Evolutionary conservation across 495 filamentous ascomycete species (phyloP).

Genomic region (Annulohypoxylon nitens): DNA sequence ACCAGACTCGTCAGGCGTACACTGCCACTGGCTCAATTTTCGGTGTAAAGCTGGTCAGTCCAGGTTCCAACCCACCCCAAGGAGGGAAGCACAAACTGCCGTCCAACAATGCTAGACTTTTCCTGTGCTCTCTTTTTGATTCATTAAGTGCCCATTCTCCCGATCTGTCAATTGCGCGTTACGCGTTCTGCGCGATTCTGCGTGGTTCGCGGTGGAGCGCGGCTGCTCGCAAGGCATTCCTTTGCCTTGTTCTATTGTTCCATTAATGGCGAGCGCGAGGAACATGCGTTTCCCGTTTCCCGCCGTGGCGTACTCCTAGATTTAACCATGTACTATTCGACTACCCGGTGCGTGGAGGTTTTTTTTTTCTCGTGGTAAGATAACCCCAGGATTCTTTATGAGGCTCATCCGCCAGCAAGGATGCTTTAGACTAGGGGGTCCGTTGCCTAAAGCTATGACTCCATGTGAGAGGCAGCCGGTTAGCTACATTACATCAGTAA

Average conservation of each 20-base stretch:
- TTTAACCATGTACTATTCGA: slow-evolving; percentile 22
- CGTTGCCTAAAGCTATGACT: slow-evolving; percentile 53
- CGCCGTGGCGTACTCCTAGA: slow-evolving; percentile 34
- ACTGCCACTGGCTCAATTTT: slow-evolving; percentile 43
- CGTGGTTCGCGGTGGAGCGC: slow-evolving; percentile 15
- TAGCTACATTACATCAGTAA: slow-evolving; percentile 37
- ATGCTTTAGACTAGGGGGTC: slow-evolving; percentile 36
- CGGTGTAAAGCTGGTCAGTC: slow-evolving; percentile 47
- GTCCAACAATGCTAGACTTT: slow-evolving; percentile 40
- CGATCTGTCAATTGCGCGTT: slow-evolving; percentile 34
- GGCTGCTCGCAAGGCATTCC: slow-evolving; percentile 28
- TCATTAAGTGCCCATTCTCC: slow-evolving; percentile 23
- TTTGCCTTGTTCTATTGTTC: not conserved
- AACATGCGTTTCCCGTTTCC: slow-evolving; percentile 45
- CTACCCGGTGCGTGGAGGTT: not conserved
- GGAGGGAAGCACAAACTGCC: slow-evolving; percentile 52
- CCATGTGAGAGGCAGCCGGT: slow-evolving; percentile 50
- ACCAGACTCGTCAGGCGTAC: slow-evolving; percentile 24
- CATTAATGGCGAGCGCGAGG: slow-evolving; percentile 29
- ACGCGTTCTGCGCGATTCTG: slow-evolving; percentile 29
- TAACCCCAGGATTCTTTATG: slow-evolving; percentile 37
- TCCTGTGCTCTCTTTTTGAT: slow-evolving; percentile 34
- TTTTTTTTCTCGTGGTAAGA: slow-evolving; percentile 35
- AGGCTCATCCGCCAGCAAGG: slow-evolving; percentile 49
- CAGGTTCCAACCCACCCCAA: slow-evolving; percentile 32